Evolutionary conservation across 768 basidiomycete species (phyloP), one percentile per base, ranked within the genome.

Genomic region (Ramaria rubella): DNA sequence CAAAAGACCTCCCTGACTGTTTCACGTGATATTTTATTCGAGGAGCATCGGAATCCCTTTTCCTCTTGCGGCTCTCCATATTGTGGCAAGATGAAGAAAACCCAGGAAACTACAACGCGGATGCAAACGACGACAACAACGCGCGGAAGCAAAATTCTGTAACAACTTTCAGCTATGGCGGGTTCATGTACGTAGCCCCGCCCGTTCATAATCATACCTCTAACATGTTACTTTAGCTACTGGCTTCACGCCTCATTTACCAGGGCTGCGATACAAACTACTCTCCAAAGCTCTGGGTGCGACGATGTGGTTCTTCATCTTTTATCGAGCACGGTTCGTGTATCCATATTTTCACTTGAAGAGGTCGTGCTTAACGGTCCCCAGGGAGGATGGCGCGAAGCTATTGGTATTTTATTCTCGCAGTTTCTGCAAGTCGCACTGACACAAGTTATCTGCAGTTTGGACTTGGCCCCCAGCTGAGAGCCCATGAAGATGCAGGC

Each of bases 231-330:
- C 59, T 58, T 58, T 52, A 59, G 61, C 27, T 50, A 58, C 85
- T 72, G 94, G 92, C 62, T 95, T 95, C 65, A 79, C 92, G 69
- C 93, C 93, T 36, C 93, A 93, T 68, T 77, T 93, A 27, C 90
- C 92, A 8, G 82, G 86, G 12, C 77, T 82, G 64, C 81, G 77
- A 65, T 83, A 93, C 71, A 81, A 79, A 58, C 82, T 91, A 69
- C 77, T 94, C 29, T 81, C 87, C 26, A 94, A 93, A 72, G 83
- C 82, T 59, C 75, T 96, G 44, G 94, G 94, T 49, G 94, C 93
- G 31, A 81, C 84, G 24, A 95, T 96, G 94, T 96, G 94, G 94
- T 95, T 95, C 82, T 96, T 94, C 77, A 93, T 96, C 68, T 95
- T 96, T 77, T 96, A 94, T 73, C 85, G 94, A 56, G 87, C 89